Evolutionary conservation across 345 rosid genomes (phyloP).

Genomic region (Turnera subulata): DNA sequence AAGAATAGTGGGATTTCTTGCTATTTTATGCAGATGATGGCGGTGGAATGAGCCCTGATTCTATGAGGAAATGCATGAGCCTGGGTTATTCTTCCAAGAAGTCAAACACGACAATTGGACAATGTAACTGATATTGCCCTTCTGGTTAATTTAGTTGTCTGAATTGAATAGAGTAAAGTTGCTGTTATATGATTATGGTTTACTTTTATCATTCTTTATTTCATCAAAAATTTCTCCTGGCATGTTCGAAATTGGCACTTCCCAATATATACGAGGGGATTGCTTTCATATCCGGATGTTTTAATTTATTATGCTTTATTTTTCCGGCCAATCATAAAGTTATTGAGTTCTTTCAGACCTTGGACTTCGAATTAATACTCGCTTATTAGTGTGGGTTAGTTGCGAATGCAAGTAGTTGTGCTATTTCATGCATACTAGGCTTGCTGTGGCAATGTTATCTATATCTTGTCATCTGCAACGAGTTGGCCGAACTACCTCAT

Average conservation of each 20-base stretch:
- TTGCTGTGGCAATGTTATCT: too few species aligned
- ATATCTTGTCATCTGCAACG: too few species aligned
- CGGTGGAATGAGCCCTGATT: slow-evolving; percentile 86
- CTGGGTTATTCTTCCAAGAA: slow-evolving; percentile 97
- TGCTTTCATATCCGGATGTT: not conserved
- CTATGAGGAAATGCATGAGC: slow-evolving; percentile 89
- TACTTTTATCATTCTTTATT: not conserved
- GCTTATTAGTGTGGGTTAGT: too few species aligned
- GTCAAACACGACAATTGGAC: slow-evolving; percentile 81
- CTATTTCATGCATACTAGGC: too few species aligned
- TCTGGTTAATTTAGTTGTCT: not conserved
- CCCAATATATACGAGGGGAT: not conserved
- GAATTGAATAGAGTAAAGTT: not conserved
- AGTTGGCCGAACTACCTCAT: too few species aligned
- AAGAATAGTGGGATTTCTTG: slow-evolving; percentile 4
- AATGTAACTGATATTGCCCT: slow-evolving; percentile 46
- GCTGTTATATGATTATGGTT: not conserved
- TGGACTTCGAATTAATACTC: too few species aligned
- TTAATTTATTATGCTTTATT: not conserved
- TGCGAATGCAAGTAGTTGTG: too few species aligned
- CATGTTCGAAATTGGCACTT: too few species aligned
- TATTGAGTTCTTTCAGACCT: not conserved
- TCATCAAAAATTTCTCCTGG: too few species aligned
- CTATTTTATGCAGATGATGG: slow-evolving; percentile 68
- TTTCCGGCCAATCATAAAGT: not conserved